phyloP scores from a whole-genome alignment of 1,284 basidiomycete genomes.

The Trametes hirsuta region DNA sequence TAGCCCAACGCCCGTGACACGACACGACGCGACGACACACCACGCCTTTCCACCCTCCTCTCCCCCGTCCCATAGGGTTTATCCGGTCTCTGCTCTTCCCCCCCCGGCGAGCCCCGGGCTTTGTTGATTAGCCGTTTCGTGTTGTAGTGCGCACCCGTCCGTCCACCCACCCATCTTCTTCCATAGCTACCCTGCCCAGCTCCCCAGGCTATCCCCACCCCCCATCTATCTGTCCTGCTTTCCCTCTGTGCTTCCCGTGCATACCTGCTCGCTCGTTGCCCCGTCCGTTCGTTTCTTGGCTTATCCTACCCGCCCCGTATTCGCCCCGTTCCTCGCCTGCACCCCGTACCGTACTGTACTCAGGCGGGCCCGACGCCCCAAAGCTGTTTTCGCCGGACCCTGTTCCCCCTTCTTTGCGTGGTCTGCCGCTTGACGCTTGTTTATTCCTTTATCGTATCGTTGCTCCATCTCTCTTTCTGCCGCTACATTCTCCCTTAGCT shows the following conservation, averaged over 20 bases:
- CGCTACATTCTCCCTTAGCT: neutral
- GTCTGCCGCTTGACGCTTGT: neutral
- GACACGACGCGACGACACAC: neutral
- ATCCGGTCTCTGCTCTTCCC: neutral
- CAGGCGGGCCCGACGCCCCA: slow-evolving; percentile 2
- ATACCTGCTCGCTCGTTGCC: slow-evolving; percentile 3
- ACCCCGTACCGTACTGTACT: neutral
- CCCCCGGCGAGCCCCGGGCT: neutral
- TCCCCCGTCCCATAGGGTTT: slow-evolving; percentile 2
- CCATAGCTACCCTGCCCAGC: neutral
- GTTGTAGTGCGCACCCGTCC: slow-evolving; percentile 1
- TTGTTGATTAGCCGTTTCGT: neutral
- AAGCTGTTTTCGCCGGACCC: slow-evolving; percentile 5
- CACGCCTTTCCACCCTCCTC: neutral
- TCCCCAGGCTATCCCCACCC: neutral
- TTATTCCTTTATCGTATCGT: slow-evolving; percentile 6
- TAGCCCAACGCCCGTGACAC: slow-evolving; percentile 4
- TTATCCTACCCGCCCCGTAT: neutral
- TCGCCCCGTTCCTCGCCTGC: neutral
- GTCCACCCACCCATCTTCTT: neutral
- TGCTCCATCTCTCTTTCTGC: too few relatives aligned
- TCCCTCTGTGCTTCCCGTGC: neutral
- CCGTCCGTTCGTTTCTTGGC: neutral
- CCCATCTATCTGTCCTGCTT: neutral
- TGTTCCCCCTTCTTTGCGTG: neutral